Evolutionary conservation across 1,284 basidiomycete genomes (phyloP).

Genomic region (Trichosporon sp.): DNA sequence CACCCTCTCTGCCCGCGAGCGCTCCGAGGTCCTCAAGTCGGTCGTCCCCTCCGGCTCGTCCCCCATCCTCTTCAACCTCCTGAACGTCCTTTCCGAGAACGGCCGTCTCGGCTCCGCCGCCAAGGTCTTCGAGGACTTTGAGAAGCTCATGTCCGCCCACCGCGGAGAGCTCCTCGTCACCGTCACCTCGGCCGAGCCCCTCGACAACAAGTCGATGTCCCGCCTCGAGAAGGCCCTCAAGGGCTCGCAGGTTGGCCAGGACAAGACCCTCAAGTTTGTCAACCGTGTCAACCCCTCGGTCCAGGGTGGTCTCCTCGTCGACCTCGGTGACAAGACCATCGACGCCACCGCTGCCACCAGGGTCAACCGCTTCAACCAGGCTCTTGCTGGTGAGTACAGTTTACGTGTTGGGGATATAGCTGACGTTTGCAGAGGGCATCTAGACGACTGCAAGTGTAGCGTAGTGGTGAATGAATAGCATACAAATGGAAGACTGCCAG

Average conservation of each 20-base stretch:
- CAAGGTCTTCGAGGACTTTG: constrained; percentile 89
- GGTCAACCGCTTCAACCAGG: constrained; percentile 90
- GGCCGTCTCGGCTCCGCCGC: constrained; percentile 81
- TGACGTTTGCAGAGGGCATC: constrained; percentile 41
- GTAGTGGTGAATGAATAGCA: constrained; percentile 35
- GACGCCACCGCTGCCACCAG: constrained; percentile 91
- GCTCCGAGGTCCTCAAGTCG: constrained; percentile 67
- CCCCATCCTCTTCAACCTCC: constrained; percentile 90
- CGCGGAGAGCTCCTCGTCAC: constrained; percentile 90
- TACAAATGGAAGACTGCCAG: constrained; percentile 18
- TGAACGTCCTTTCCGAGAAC: constrained; percentile 89
- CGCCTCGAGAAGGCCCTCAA: constrained; percentile 81
- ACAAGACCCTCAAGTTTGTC: constrained; percentile 79
- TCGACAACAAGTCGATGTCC: constrained; percentile 71
- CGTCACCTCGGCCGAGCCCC: constrained; percentile 82
- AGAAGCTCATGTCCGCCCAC: constrained; percentile 84
- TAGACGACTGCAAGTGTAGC: constrained; percentile 36
- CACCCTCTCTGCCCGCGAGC: constrained; percentile 79
- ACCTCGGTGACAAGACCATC: constrained; percentile 95
- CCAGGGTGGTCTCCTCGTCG: constrained; percentile 87
- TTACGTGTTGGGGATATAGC: not conserved
- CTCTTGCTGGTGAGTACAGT: constrained; percentile 68
- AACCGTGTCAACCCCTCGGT: constrained; percentile 92
- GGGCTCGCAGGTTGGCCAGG: constrained; percentile 78
- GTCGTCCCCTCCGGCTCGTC: constrained; percentile 68